Evolutionary conservation across 1,284 basidiomycete genomes (phyloP).

Genomic region (Pyrrhoderma noxium): DNA sequence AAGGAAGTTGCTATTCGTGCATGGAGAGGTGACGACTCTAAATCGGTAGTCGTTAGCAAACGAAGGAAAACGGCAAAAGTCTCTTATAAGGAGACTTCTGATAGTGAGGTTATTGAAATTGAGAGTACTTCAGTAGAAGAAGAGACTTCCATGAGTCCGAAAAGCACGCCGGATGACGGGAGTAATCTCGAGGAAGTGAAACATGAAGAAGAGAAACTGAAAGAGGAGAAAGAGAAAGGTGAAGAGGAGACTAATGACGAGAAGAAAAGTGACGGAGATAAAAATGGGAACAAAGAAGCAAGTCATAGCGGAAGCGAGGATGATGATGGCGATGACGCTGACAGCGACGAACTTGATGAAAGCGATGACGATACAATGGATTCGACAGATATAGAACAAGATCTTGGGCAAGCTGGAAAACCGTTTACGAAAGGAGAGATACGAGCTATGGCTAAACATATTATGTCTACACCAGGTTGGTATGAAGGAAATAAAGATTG

Average conservation of each 20-base stretch:
- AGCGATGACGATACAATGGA: conserved; percentile 23
- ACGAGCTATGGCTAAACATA: conserved; percentile 48
- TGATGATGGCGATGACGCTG: conserved; percentile 26
- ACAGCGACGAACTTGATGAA: conserved; percentile 21
- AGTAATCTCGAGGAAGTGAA: no score
- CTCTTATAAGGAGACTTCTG: conserved; percentile 12
- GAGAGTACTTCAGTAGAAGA: background rate
- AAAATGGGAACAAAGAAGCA: no score
- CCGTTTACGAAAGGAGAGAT: conserved; percentile 51
- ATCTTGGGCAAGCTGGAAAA: conserved; percentile 45
- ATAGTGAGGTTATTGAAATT: conserved; percentile 1
- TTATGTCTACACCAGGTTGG: conserved; percentile 43
- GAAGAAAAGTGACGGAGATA: no score
- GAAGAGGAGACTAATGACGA: no score
- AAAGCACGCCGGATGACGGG: no score
- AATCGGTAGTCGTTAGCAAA: background rate
- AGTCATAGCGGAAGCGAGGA: conserved; percentile 24
- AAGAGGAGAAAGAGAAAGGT: no score
- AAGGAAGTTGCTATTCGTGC: conserved; percentile 10
- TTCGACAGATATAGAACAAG: conserved; percentile 33
- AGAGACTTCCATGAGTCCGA: conserved; percentile 22
- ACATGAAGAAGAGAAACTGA: no score
- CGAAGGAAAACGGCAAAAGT: background rate
- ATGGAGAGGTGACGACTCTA: conserved; percentile 9
- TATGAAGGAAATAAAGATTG: conserved; percentile 41